Percentiles rank a stretch among this genome's conserved stretches.
Evolutionary conservation across 2,329 filamentous ascomycete species (phyloP).

Genomic region (Trichophyton rubrum): DNA sequence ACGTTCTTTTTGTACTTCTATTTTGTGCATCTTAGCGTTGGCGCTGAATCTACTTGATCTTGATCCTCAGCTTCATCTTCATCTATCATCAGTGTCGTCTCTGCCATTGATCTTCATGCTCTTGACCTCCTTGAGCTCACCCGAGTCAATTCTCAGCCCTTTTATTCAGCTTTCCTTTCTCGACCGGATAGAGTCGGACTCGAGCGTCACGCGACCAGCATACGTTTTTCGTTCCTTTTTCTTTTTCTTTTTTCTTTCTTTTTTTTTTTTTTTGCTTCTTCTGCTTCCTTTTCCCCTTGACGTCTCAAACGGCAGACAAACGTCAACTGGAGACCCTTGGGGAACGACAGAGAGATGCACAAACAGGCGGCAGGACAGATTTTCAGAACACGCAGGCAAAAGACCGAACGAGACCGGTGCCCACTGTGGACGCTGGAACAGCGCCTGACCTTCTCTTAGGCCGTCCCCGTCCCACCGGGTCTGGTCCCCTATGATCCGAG

Average conservation of each 20-base stretch:
- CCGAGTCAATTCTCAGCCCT: background rate
- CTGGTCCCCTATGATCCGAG: background rate
- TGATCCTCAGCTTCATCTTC: background rate
- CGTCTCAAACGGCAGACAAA: background rate
- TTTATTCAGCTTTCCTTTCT: background rate
- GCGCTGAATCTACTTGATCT: background rate
- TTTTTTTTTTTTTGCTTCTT: too few relatives aligned
- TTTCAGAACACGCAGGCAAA: background rate
- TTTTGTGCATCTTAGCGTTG: background rate
- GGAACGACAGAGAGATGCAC: background rate
- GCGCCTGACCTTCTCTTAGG: background rate
- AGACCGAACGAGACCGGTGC: background rate
- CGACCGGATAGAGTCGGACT: conserved; percentile 1
- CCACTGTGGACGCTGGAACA: background rate
- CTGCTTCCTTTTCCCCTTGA: background rate
- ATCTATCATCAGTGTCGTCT: background rate
- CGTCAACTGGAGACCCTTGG: background rate
- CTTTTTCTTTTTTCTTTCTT: background rate
- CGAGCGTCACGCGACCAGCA: background rate
- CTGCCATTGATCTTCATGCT: background rate
- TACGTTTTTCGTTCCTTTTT: background rate
- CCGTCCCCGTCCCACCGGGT: background rate
- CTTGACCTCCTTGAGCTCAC: background rate
- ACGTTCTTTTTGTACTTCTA: background rate
- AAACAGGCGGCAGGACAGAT: background rate